These are phyloP conservation scores for Nakazawaea ernobii DNA, from an alignment of 805 yeast species.

Conservation along the genomic window DNA sequence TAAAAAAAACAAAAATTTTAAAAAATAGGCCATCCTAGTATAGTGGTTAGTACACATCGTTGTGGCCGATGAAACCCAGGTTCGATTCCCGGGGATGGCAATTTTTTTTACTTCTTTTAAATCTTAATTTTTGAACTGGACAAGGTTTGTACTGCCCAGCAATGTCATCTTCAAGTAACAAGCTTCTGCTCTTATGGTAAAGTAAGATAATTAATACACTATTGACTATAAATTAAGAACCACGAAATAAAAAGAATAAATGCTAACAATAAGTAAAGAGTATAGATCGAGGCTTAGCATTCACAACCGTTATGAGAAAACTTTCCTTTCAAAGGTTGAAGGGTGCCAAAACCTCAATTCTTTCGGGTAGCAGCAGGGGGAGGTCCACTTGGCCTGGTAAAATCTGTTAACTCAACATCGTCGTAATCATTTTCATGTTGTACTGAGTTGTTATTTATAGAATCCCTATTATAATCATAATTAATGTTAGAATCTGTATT, in stretches of 20 bases:
- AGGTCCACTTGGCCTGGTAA: conserved; percentile 19
- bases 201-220: no score
- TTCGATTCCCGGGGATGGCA: conserved; percentile 13
- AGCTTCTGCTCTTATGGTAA: no score
- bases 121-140: not conserved
- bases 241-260: no score
- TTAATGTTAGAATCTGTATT: conserved; percentile 13
- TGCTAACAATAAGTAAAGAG: no score
- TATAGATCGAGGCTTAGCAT: no score
- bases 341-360: not conserved
- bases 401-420: conserved; percentile 2
- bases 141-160: not conserved
- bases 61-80: conserved; percentile 13
- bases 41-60: conserved; percentile 13
- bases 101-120: not conserved
- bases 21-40: conserved; percentile 9
- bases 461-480: conserved; percentile 21
- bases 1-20: no score
- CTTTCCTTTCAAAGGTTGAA: not conserved
- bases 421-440: not conserved
- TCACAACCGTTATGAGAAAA: not conserved
- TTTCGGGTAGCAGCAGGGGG: conserved; percentile 17
- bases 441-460: conserved; percentile 7
- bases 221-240: no score
- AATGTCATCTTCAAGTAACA: no score